Base-by-base conservation (phyloP, 2,329 filamentous ascomycete genomes). In the Nigrospora oryzae region DNA sequence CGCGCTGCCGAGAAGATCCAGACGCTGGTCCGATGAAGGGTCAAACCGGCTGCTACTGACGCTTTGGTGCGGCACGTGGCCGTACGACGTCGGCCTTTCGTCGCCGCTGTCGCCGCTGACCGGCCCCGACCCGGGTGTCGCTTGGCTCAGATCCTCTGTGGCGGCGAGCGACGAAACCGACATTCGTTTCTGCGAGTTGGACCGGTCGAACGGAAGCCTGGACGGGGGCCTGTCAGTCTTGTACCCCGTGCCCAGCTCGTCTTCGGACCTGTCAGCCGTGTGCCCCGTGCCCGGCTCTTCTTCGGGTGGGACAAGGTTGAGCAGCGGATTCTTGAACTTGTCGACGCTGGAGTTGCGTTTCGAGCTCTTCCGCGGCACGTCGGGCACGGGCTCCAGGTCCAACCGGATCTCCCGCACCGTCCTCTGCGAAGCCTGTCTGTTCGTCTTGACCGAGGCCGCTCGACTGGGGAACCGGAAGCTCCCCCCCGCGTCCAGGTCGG, bases 311-410 rank as follows among this genome's bases (percentile, higher is more conserved):
- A 41, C 46, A n/a, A 64, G 33, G 43, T 62, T 64, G 36, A 69
- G 57, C 17, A 67, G 66, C 10, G 64, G 59, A 17, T 61, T 52
- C 12, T 60, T 58, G 19, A 64, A 55, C n/a, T 60, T 57, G 19
- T 59, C 62, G 30, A 54, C 57, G 36, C 61, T 66, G 2, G 77
- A 79, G 47, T 74, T 65, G 47, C 83, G 74, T 58, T 81, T 81
- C 0, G 86, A 89, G 58, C 83, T 89, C 64, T 84, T 88, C 30
- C 85, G 74, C 3, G 86, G 85, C 31, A 89, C 75, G 8, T 74
- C 69, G 0, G 81, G 80, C 4, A 72, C 54, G n/a, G 42, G 62
- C 54, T 48, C 46, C 49, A 43, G 47, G 54, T 51, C 46, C 42
- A 55, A 51, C 47, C 51, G 49, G 41, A 55, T 42, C 36, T 50